Evolutionary conservation across 306 rosid genomes (phyloP), one percentile per base, ranked within the genome.

Genomic region (Castanospermum australe): DNA sequence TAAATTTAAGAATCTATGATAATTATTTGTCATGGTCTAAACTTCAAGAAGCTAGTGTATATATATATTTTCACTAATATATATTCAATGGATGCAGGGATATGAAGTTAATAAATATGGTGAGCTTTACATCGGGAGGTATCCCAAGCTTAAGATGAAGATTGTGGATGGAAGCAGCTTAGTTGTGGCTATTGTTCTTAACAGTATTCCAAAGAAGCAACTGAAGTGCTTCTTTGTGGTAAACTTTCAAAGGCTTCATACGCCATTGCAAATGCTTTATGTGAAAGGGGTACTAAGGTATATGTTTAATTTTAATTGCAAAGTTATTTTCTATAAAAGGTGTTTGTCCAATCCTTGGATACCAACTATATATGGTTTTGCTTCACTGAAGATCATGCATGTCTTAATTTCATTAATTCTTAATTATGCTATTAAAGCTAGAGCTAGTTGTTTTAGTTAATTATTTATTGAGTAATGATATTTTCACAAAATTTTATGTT

Each of bases 101-200:
- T 90, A 91, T 8, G 84, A 76, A 35, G 83, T 91, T 8, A 93
- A 93, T 75, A 64, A 75, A 38, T n/a, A 82, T 69, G 98, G 98
- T 22, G 97, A 81, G 63, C 57, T 84, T 20, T 93, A 87, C 72
- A 79, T 87, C 1, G 45, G 73, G 6, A 90, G 73, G 51, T 59
- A 87, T 70, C 95, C 98, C 0, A 24, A 88, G 62, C 82, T 91
- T 38, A 89, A 83, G 75, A 54, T 87, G 8, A 93, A 80, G 78
- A 76, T 93, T 81, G 98, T 93, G 69, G 98, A 93, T 84, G 97
- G 98, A 0, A 90, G 93, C 33, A 88, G 92, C 79, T 81, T 93
- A 35, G 92, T 83, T 17, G 93, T 86, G 67, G 95, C 88, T 12
- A 68, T 86, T 38, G 82, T 91, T 25, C 84, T 91, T 6, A 84